Percentiles rank a stretch among this genome's conserved stretches.
Evolutionary conservation across 306 rosid species (phyloP).

Genomic region (Datisca glomerata): DNA sequence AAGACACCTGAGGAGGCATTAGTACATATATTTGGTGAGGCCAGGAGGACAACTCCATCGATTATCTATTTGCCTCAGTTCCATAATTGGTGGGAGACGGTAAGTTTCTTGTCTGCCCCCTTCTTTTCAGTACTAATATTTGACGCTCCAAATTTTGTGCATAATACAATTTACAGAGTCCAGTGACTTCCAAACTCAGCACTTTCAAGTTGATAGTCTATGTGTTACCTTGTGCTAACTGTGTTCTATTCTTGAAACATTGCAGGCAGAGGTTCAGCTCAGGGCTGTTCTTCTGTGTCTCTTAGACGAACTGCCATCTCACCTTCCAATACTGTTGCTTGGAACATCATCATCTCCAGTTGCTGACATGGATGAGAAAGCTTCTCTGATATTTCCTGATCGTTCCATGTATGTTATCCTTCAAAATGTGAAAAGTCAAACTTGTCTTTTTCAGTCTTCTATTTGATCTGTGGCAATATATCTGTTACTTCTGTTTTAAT

Average conservation of each 20-base stretch:
- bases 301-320: constrained; percentile 82
- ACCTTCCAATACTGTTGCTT: constrained; percentile 68
- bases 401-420: constrained; percentile 53
- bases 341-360: constrained; percentile 58
- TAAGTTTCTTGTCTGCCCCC: constrained; percentile 31
- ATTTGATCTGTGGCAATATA: neutral
- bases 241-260: constrained; percentile 14
- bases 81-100: constrained; percentile 96
- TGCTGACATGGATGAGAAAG: constrained; percentile 59
- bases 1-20: constrained; percentile 95
- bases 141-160: neutral
- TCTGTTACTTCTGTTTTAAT: neutral
- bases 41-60: constrained; percentile 90
- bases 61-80: constrained; percentile 87
- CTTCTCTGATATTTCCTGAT: constrained; percentile 51
- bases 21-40: constrained; percentile 96
- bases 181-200: no score
- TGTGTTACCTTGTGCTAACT: neutral
- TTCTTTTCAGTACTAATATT: no score
- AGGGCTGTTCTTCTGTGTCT: constrained; percentile 83
- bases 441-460: no score
- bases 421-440: no score
- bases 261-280: constrained; percentile 90
- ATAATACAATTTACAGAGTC: no score
- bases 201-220: neutral